These are phyloP conservation scores for Pelagophyceae sp. DNA, from an alignment of 352 stramenopile species.

Conservation along the genomic window DNA sequence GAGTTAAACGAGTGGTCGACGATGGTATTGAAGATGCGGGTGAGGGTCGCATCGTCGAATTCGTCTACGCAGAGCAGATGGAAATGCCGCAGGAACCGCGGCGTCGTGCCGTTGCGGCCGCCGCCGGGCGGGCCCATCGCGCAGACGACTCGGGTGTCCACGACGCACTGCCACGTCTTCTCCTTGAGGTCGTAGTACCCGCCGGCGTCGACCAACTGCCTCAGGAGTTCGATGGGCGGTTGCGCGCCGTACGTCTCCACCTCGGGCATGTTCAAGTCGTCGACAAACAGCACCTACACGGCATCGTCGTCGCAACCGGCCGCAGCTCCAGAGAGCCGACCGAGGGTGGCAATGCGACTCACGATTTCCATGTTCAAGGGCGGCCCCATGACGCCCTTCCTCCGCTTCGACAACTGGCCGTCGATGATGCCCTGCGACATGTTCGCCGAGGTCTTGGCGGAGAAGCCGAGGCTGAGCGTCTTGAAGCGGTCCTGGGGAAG, in stretches of 20 bases:
- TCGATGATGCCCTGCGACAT: slow-evolving; percentile 91
- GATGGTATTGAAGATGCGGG: slow-evolving; percentile 81
- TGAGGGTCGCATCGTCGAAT: slow-evolving; percentile 82
- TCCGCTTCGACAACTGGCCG: slow-evolving; percentile 81
- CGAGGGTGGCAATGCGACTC: no score
- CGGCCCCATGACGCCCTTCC: slow-evolving; percentile 78
- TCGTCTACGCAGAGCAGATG: slow-evolving; percentile 83
- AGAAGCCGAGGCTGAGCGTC: slow-evolving; percentile 76
- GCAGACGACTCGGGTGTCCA: slow-evolving; percentile 74
- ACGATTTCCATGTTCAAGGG: slow-evolving; percentile 63
- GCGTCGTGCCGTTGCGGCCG: slow-evolving; percentile 74
- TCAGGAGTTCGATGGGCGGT: slow-evolving; percentile 77
- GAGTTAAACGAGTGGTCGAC: slow-evolving; percentile 61
- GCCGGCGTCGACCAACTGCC: slow-evolving; percentile 73
- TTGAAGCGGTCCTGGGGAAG: slow-evolving; percentile 68
- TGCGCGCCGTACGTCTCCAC: slow-evolving; percentile 84
- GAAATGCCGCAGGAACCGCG: slow-evolving; percentile 77
- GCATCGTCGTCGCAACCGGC: no score
- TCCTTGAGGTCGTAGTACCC: slow-evolving; percentile 82
- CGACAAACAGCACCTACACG: slow-evolving; percentile 83
- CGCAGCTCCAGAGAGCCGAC: no score
- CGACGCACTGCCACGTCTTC: slow-evolving; percentile 76
- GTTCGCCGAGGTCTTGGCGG: slow-evolving; percentile 78
- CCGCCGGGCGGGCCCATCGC: slow-evolving; percentile 80
- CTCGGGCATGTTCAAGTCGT: slow-evolving; percentile 89